These are phyloP conservation scores for Cairneyella variabilis DNA, from an alignment of 495 filamentous ascomycete genomes.

Conservation along the genomic window DNA sequence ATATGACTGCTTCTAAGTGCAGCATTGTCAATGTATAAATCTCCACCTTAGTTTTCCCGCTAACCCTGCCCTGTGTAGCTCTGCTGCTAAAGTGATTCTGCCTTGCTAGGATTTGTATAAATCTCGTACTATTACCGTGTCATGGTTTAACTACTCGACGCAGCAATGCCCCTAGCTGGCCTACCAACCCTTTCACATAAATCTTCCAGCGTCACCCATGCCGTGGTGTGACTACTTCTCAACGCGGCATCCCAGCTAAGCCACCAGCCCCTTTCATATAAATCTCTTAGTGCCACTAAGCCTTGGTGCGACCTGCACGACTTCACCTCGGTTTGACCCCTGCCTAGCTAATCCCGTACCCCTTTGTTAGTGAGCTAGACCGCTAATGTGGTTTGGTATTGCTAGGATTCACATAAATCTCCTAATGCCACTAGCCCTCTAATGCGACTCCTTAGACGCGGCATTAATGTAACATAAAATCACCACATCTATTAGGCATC, in stretches of 20 bases:
- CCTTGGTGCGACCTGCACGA: conserved; percentile 5
- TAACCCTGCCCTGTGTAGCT: background rate
- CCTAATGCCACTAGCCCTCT: conserved; percentile 8
- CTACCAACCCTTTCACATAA: conserved; percentile 1
- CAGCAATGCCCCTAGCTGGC: background rate
- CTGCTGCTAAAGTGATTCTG: conserved; percentile 6
- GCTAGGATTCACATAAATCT: conserved; percentile 12
- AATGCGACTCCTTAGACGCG: conserved; percentile 9
- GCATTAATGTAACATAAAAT: conserved; percentile 6
- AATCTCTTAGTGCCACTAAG: conserved; percentile 5
- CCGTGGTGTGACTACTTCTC: background rate
- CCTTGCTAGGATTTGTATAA: conserved; percentile 2
- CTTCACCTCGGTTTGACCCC: conserved; percentile 1
- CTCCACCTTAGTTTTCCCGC: conserved; percentile 2
- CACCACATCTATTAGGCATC: background rate
- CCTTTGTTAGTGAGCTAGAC: conserved; percentile 2
- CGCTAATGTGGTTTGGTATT: background rate
- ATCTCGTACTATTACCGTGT: background rate
- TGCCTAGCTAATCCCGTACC: conserved; percentile 1
- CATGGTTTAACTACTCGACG: background rate
- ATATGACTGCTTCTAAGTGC: background rate
- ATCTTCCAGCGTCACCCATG: conserved; percentile 1
- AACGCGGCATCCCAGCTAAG: background rate
- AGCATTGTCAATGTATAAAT: conserved; percentile 2
- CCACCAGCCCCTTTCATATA: conserved; percentile 1